phyloP scores from a whole-genome alignment of 352 stramenopile species.

The Globisporangium heterothallicum region DNA sequence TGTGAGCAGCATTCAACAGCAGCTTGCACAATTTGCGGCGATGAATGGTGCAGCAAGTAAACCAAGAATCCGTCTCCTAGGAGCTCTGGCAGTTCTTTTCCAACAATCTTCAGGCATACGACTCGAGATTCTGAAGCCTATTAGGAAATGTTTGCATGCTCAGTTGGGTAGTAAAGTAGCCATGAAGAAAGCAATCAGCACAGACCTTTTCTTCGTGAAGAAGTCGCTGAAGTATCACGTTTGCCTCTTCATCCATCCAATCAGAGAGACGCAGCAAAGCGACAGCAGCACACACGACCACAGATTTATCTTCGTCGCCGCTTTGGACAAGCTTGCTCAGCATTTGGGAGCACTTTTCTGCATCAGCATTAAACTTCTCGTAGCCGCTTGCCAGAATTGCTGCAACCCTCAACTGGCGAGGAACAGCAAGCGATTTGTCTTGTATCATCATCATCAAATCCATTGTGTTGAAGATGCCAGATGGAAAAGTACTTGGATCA shows the following conservation, averaged over 20 bases:
- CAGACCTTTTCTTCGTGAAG: slow-evolving; percentile 73
- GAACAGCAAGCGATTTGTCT: slow-evolving; percentile 52
- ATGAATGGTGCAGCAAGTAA: slow-evolving; percentile 76
- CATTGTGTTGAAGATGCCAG: slow-evolving; percentile 75
- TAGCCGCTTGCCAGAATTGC: slow-evolving; percentile 76
- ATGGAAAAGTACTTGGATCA: slow-evolving; percentile 42
- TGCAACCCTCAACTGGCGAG: slow-evolving; percentile 58
- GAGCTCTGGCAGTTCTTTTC: slow-evolving; percentile 74
- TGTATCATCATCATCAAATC: slow-evolving; percentile 82
- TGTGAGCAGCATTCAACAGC: slow-evolving; percentile 78
- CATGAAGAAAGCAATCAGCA: too few species aligned
- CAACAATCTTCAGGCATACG: slow-evolving; percentile 76
- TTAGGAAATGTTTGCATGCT: too few species aligned
- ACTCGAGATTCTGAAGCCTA: slow-evolving; percentile 64
- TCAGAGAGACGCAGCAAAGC: slow-evolving; percentile 66
- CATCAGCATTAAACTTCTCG: slow-evolving; percentile 59
- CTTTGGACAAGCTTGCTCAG: slow-evolving; percentile 57
- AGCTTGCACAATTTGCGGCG: slow-evolving; percentile 65
- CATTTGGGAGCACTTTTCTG: slow-evolving; percentile 52
- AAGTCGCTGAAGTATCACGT: slow-evolving; percentile 68
- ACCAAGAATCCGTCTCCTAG: slow-evolving; percentile 80
- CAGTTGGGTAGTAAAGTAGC: too few species aligned
- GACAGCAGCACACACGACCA: slow-evolving; percentile 69
- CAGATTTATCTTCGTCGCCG: slow-evolving; percentile 56
- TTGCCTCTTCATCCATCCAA: slow-evolving; percentile 85